Percentiles rank a stretch among this genome's conserved stretches.
phyloP scores from a whole-genome alignment of 306 rosid genomes.

The Lathyrus oleraceus region DNA sequence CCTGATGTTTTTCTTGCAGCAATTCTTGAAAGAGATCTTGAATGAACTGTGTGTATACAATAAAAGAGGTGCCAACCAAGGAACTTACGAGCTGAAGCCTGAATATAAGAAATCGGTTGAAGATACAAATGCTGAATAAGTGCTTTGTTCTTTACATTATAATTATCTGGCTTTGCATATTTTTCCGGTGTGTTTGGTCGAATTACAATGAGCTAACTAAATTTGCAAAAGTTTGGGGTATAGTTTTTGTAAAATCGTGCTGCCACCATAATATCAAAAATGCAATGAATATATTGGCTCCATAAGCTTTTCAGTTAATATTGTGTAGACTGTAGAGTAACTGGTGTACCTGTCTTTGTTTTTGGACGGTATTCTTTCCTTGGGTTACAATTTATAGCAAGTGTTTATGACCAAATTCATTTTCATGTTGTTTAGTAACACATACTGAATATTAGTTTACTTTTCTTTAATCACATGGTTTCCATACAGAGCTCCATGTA shows the following conservation, averaged over 20 bases:
- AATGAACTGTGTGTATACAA: constrained; percentile 94
- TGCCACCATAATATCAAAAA: too few species aligned
- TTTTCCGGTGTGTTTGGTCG: too few species aligned
- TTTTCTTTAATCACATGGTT: background rate
- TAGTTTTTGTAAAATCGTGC: too few species aligned
- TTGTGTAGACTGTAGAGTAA: background rate
- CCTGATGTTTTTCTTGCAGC: constrained; percentile 55
- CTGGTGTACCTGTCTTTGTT: background rate
- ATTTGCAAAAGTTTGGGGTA: too few species aligned
- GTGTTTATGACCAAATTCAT: background rate
- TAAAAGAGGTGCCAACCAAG: constrained; percentile 97
- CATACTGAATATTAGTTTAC: background rate
- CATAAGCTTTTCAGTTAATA: background rate
- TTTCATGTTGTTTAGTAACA: background rate
- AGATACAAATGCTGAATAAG: constrained; percentile 65
- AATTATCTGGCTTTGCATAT: too few species aligned
- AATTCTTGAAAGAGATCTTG: constrained; percentile 97
- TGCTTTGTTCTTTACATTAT: background rate
- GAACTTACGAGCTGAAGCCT: constrained; percentile 98
- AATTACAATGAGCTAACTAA: too few species aligned
- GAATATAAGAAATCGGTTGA: constrained; percentile 96
- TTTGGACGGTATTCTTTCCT: background rate
- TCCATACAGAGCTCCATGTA: too few species aligned
- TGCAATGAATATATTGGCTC: background rate
- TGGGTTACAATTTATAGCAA: background rate